Evolutionary conservation across 345 rosid species (phyloP).

Genomic region (Heritiera fomes): DNA sequence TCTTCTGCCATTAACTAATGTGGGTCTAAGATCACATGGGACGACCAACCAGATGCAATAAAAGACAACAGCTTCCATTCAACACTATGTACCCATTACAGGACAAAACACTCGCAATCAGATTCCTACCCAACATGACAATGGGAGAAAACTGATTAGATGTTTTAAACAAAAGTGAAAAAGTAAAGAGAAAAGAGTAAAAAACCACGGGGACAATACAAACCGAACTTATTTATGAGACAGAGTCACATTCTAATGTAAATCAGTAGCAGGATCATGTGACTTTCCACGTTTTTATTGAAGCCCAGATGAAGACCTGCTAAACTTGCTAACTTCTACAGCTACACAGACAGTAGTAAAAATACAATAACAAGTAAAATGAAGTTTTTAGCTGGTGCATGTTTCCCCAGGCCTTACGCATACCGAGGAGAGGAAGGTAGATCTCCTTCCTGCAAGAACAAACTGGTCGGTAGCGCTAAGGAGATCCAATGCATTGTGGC

Average conservation of each 20-base stretch:
- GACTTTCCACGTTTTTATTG: conserved; percentile 23
- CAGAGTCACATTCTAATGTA: conserved; percentile 28
- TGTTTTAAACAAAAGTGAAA: neutral
- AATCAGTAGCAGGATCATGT: conserved; percentile 13
- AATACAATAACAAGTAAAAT: conserved; percentile 15
- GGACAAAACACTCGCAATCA: conserved; percentile 24
- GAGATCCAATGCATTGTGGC: neutral
- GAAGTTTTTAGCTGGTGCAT: neutral
- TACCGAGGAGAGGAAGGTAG: neutral
- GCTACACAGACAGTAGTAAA: conserved; percentile 19
- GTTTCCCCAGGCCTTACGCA: neutral
- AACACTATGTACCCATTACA: conserved; percentile 27
- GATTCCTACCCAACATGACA: conserved; percentile 19
- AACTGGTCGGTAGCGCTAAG: neutral
- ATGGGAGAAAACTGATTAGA: conserved; percentile 2
- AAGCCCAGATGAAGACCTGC: conserved; percentile 20
- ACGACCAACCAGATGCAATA: conserved; percentile 13
- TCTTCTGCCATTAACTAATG: neutral
- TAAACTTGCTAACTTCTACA: conserved; percentile 23
- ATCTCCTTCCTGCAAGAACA: neutral
- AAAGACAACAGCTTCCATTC: conserved; percentile 24
- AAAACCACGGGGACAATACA: neutral
- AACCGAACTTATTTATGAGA: conserved; percentile 37
- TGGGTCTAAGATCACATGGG: conserved; percentile 29
- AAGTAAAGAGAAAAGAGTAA: too few species aligned